Evolutionary conservation across 2,329 filamentous ascomycete species (phyloP).

Genomic region (Cylindrodendrum hubeiense): DNA sequence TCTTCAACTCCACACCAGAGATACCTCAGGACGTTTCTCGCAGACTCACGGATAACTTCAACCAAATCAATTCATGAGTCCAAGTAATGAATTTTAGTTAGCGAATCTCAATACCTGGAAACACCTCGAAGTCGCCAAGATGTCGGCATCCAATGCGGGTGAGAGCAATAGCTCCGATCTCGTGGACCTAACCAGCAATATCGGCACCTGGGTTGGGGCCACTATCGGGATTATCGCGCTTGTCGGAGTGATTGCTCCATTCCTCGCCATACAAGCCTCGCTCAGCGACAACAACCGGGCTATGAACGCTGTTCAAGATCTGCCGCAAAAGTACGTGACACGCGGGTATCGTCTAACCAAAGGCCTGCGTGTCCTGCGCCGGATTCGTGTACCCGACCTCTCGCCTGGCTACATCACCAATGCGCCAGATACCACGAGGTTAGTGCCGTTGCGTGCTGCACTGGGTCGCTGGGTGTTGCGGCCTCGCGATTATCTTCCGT

Average conservation of each 20-base stretch:
- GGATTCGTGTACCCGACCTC: slow-evolving; percentile 20
- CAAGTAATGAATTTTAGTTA: no score
- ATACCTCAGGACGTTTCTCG: no score
- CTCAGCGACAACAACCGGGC: slow-evolving; percentile 23
- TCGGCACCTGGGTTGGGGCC: slow-evolving; percentile 26
- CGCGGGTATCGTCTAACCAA: slow-evolving; percentile 11
- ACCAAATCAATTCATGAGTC: no score
- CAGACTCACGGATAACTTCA: no score
- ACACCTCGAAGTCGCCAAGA: neutral
- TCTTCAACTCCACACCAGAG: no score
- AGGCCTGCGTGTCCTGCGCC: slow-evolving; percentile 12
- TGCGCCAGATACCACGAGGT: slow-evolving; percentile 12
- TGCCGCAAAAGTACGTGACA: slow-evolving; percentile 17
- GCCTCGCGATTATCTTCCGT: slow-evolving; percentile 10
- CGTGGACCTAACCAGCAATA: slow-evolving; percentile 13
- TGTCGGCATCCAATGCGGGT: no score
- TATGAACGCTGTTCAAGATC: slow-evolving; percentile 23
- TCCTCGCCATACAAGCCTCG: slow-evolving; percentile 20
- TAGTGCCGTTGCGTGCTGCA: slow-evolving; percentile 9
- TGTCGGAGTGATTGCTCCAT: slow-evolving; percentile 18
- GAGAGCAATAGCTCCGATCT: neutral
- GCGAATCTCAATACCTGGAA: no score
- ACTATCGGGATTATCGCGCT: slow-evolving; percentile 19
- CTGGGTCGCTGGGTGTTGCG: slow-evolving; percentile 11
- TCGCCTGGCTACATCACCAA: slow-evolving; percentile 24